phyloP scores from a whole-genome alignment of 768 basidiomycete species.

The Rhizopogon rudus region DNA sequence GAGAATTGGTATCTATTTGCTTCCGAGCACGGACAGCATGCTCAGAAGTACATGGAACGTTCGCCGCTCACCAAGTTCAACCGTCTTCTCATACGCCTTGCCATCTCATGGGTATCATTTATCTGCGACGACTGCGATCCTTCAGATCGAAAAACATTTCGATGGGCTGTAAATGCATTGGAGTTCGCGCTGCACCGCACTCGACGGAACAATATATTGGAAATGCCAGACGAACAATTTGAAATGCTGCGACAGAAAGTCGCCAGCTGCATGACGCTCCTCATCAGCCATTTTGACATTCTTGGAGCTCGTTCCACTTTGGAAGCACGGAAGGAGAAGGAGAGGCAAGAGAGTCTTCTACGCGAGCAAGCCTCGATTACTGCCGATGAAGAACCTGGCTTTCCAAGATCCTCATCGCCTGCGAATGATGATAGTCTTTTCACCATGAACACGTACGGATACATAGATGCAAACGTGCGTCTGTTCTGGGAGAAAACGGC shows the following conservation, averaged over 20 bases:
- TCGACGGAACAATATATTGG: slow-evolving; percentile 81
- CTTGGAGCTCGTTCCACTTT: slow-evolving; percentile 86
- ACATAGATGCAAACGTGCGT: slow-evolving; percentile 61
- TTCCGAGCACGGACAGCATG: slow-evolving; percentile 92
- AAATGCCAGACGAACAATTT: slow-evolving; percentile 86
- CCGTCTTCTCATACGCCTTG: slow-evolving; percentile 78
- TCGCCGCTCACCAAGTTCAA: slow-evolving; percentile 69
- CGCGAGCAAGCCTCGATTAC: slow-evolving; percentile 49
- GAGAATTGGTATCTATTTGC: slow-evolving; percentile 96
- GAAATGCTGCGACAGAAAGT: slow-evolving; percentile 87
- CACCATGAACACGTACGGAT: slow-evolving; percentile 31
- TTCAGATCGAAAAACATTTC: slow-evolving; percentile 91
- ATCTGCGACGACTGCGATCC: slow-evolving; percentile 98
- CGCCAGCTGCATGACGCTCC: slow-evolving; percentile 92
- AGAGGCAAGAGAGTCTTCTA: slow-evolving; percentile 64
- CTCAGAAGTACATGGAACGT: slow-evolving; percentile 83
- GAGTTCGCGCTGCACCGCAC: slow-evolving; percentile 90
- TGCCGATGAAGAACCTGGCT: slow-evolving; percentile 47
- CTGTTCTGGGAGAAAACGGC: slow-evolving; percentile 72
- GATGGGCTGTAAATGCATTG: slow-evolving; percentile 95
- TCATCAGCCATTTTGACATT: slow-evolving; percentile 97
- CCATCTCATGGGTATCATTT: slow-evolving; percentile 97
- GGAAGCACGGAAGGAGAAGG: slow-evolving; percentile 88
- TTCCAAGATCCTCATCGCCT: slow-evolving; percentile 34
- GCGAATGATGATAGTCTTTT: slow-evolving; percentile 31